Evolutionary conservation across 2,329 filamentous ascomycete species (phyloP).

Genomic region (Pseudocercospora crystallina): DNA sequence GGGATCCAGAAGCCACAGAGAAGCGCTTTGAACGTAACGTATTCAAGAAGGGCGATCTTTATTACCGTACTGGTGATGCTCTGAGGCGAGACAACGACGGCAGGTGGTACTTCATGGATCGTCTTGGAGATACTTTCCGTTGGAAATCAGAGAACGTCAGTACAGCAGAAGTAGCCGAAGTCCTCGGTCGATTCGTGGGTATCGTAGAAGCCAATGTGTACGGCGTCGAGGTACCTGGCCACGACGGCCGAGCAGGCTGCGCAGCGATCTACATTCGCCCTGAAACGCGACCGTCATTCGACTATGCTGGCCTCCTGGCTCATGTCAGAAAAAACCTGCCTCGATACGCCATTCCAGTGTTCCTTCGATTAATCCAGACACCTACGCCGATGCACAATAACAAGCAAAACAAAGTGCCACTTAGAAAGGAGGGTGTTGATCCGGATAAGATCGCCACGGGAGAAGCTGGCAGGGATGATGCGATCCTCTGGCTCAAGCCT

Average conservation of each 20-base stretch:
- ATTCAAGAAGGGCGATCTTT: constrained; percentile 50
- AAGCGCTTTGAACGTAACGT: constrained; percentile 53
- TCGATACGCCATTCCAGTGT: constrained; percentile 73
- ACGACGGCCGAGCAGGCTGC: constrained; percentile 55
- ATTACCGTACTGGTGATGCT: constrained; percentile 51
- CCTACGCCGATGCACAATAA: constrained; percentile 68
- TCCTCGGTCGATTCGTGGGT: constrained; percentile 45
- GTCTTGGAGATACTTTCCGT: constrained; percentile 50
- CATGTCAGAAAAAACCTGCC: constrained; percentile 63
- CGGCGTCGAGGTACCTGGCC: constrained; percentile 47
- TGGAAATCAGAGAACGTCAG: constrained; percentile 53
- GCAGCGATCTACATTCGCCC: constrained; percentile 60
- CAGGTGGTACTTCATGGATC: constrained; percentile 51
- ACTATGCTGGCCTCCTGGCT: constrained; percentile 60
- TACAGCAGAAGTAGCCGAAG: constrained; percentile 49
- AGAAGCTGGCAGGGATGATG: constrained; percentile 44
- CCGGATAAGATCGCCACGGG: constrained; percentile 50
- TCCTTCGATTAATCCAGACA: constrained; percentile 62
- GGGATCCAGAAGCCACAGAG: constrained; percentile 64
- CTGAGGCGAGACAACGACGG: constrained; percentile 45
- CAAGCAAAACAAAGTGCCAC: constrained; percentile 74
- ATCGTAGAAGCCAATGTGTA: constrained; percentile 51
- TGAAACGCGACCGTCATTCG: constrained; percentile 50
- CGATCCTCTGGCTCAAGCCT: constrained; percentile 52
- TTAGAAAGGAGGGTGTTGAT: constrained; percentile 67